Percentiles rank a stretch among this genome's conserved stretches.
phyloP scores from a whole-genome alignment of 1,139 yeast species.

The Hansenula lynferdii region DNA sequence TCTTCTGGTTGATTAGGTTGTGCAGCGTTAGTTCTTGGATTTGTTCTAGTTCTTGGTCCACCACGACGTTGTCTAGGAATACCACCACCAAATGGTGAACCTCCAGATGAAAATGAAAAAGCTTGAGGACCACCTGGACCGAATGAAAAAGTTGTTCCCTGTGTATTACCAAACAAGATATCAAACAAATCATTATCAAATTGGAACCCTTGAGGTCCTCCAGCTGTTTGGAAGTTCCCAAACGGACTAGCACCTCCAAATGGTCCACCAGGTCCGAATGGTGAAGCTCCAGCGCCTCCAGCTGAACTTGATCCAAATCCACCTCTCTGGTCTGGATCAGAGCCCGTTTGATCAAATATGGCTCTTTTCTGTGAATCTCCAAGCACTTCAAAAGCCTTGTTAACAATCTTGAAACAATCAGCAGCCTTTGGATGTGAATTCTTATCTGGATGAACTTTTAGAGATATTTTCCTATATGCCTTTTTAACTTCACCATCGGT shows the following conservation, averaged over 20 bases:
- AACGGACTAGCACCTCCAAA: conserved; percentile 13
- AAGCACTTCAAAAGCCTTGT: conserved; percentile 90
- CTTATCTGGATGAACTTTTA: conserved; percentile 94
- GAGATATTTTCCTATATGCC: conserved; percentile 86
- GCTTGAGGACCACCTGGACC: conserved; percentile 37
- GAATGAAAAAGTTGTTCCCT: conserved; percentile 40
- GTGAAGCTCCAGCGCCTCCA: conserved; percentile 23
- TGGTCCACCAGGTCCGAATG: conserved; percentile 22
- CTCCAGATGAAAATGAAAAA: conserved; percentile 29
- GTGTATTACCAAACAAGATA: conserved; percentile 24
- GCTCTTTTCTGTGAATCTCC: conserved; percentile 77
- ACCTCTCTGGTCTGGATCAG: conserved; percentile 81
- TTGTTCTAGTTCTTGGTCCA: neutral
- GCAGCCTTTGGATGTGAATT: conserved; percentile 95
- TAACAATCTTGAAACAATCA: conserved; percentile 88
- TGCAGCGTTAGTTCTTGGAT: conserved; percentile 6
- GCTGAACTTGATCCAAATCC: neutral
- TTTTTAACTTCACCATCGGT: conserved; percentile 80
- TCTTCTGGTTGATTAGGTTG: conserved; percentile 25
- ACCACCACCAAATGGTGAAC: conserved; percentile 20
- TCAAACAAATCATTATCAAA: conserved; percentile 20
- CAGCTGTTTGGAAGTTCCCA: too few species aligned
- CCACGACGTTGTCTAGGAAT: conserved; percentile 15
- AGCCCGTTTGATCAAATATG: conserved; percentile 83
- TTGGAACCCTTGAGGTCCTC: conserved; percentile 15